Base-by-base conservation (phyloP, 345 rosid genomes). In the Lepidium sativum region DNA sequence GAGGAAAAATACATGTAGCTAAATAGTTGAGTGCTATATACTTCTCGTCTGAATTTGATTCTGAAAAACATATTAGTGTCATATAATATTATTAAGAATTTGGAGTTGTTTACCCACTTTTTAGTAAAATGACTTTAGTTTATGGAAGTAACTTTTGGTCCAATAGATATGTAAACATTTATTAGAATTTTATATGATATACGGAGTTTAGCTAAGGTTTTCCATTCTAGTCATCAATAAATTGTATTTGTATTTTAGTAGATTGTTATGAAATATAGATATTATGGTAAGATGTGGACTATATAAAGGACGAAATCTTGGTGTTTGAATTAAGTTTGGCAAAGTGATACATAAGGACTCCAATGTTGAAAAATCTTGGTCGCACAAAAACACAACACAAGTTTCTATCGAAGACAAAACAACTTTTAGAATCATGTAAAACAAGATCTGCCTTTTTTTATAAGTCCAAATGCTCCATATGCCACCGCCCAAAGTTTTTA, bases 371-470 rank as follows among this genome's bases (percentile, higher is more conserved):
- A 18, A 11, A 35, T 9, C 35, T 9, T 58, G 72, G 72, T 59
- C 72, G 9, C 34, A 68, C 27, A 68, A 68, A 58, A 39, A 68
- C 59, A 58, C 65, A 29, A 49, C 59, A 59, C 66, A 68, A 68
- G 66, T 68, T 42, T 68, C 29, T 14, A 59, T 35, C 42, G 13
- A 58, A 16, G 58, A 39, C 9, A 58, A 58, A 68, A 38, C 34
- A 32, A 42, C 25, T 39, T 58, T 68, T 57, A 43, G 37, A 32
- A 62, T 70, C 62, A 61, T 70, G 63, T 57, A 61, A 70, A 70
- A 53, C 68, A 53, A 61, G 8, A 31, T 61, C 35, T 47, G 49
- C 68, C 74, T 70, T 1, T 23, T 69, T 52, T 33, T 34, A n/a
- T n/a, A n/a, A 44, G 62, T 18, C 55, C 11, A 33, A 60, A 43